Percentiles rank a stretch among this genome's conserved stretches.
Evolutionary conservation across 1,284 basidiomycete genomes (phyloP).

Genomic region (Ceratobasidium theobromae): DNA sequence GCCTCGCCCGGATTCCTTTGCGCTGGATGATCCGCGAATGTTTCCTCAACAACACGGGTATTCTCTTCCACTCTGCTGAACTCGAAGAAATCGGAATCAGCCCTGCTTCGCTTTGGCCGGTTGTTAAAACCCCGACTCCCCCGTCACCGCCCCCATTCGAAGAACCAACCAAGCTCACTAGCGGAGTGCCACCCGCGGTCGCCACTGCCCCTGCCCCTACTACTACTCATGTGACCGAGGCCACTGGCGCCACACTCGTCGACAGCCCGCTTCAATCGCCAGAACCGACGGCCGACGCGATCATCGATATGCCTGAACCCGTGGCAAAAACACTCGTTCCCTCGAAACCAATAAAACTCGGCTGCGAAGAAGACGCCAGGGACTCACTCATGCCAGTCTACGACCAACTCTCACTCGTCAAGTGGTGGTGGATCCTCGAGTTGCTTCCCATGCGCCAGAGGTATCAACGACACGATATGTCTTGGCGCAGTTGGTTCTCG

Average conservation of each 20-base stretch:
- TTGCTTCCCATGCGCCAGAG: constrained; percentile 31
- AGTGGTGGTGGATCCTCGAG: constrained; percentile 34
- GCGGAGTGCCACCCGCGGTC: no score
- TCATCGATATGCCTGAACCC: no score
- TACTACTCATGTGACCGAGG: background rate
- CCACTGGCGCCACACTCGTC: constrained; percentile 10
- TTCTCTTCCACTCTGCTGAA: constrained; percentile 37
- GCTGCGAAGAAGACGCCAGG: background rate
- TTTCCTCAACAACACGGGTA: constrained; percentile 39
- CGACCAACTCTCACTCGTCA: constrained; percentile 30
- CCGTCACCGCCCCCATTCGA: constrained; percentile 12
- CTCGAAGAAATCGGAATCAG: constrained; percentile 36
- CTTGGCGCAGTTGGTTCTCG: constrained; percentile 20
- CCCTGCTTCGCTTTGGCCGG: constrained; percentile 27
- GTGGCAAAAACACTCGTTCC: constrained; percentile 3
- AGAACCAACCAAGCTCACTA: constrained; percentile 14
- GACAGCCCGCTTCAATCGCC: background rate
- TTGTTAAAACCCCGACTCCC: constrained; percentile 11
- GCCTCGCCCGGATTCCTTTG: constrained; percentile 39
- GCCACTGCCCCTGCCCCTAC: no score
- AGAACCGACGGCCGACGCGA: no score
- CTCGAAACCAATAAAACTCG: background rate
- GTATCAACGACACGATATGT: constrained; percentile 15
- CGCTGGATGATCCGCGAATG: constrained; percentile 42
- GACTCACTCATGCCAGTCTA: constrained; percentile 5